These are phyloP conservation scores for Rhodosporidiobolus sp. DNA, from an alignment of 768 basidiomycete species.

Conservation along the genomic window DNA sequence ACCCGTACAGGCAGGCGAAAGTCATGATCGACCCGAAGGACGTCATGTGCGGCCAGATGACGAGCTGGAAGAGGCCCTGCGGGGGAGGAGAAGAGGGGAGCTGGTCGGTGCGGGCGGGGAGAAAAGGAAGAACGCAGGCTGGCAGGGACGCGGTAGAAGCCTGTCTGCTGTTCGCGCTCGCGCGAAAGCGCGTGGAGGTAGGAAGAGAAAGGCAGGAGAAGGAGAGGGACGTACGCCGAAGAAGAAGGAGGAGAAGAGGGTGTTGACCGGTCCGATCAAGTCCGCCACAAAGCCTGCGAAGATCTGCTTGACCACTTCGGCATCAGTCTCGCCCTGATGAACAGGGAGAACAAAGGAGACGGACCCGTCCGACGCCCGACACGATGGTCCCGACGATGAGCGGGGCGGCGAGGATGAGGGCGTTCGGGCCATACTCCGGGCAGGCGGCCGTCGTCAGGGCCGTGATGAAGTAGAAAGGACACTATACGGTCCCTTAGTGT, in stretches of 20 bases:
- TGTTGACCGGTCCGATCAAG: slow-evolving; percentile 45
- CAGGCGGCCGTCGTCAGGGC: slow-evolving; percentile 6
- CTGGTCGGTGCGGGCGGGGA: background rate
- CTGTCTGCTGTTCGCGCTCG: too few species aligned
- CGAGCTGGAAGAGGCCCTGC: slow-evolving; percentile 38
- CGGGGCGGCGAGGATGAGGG: slow-evolving; percentile 9
- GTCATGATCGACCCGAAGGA: slow-evolving; percentile 38
- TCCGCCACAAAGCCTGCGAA: slow-evolving; percentile 44
- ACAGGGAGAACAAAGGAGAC: background rate
- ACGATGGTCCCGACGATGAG: slow-evolving; percentile 29
- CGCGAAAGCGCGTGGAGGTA: too few species aligned
- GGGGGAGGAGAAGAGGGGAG: background rate
- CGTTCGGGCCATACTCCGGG: slow-evolving; percentile 2
- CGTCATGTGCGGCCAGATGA: slow-evolving; percentile 43
- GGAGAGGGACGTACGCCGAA: slow-evolving; percentile 9
- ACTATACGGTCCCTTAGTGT: background rate
- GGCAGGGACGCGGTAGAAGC: too few species aligned
- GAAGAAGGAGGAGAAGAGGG: slow-evolving; percentile 38
- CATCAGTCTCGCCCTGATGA: too few species aligned
- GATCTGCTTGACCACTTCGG: background rate
- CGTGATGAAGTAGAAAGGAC: slow-evolving; percentile 12
- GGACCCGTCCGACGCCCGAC: slow-evolving; percentile 27
- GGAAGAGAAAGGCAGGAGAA: background rate
- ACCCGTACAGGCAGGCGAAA: slow-evolving; percentile 34
- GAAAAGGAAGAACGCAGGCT: background rate